Base-by-base conservation (phyloP, 257 asterid species). In the Voacanga thouarsii region DNA sequence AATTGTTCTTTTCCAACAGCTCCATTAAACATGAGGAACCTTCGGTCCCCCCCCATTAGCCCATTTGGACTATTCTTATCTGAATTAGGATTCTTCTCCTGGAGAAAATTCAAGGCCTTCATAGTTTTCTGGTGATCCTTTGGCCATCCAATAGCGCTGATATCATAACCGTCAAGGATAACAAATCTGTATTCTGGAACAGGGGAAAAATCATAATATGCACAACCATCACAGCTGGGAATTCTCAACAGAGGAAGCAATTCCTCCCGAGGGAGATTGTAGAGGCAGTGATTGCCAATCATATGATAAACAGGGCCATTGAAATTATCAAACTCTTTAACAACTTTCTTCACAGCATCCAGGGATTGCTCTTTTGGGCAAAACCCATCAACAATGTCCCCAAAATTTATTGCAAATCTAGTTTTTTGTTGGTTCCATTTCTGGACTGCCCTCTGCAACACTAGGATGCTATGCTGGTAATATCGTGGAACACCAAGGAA, bases 201-300 rank as follows among this genome's bases (percentile, higher is more conserved):
- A 0, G 98, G 97, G 71, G 97, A 89, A 80, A 96, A 96, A 67
- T 96, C 99, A 70, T 92, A 96, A 77, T 92, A 96, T 75, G 97
- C 98, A 74, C 26, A 79, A 28, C 85, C 78, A 37, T 87, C 82
- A 18, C 30, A 68, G 19, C 86, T 77, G 9, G 82, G 84, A 81
- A 96, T 90, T 80, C 89, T 89, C 81, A 96, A 72, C 37, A 92
- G 37, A 12, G 97, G 98, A 75, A 92, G 97, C 78, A 96, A 71
- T 23, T 85, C 80, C 55, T 92, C 96, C 19, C 98, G 96, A 67
- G 98, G 96, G 82, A 96, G 96, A 85, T 96, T 96, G 86, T 96
- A 96, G 41, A 96, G 97, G 83, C 98, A 92, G 80, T 96, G 99
- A 45, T 93, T 96, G 30, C 99, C 99, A 64, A 93, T 96, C 96